Conservation (phyloP, 257 asterid genomes). For the Nicotiana tomentosiformis region DNA sequence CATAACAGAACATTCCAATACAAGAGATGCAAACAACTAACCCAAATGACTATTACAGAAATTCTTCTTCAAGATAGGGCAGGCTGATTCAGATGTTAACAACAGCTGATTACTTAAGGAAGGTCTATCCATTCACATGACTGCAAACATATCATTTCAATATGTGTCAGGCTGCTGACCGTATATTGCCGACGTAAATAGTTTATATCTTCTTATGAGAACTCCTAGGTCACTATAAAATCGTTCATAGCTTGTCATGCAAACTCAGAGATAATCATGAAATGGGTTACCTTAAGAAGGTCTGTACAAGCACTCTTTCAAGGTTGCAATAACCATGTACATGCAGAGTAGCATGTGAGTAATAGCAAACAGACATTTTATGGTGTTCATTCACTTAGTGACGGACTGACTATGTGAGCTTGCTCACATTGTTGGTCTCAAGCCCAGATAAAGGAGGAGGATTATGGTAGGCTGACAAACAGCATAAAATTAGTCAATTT, state of each 20-base stretch:
- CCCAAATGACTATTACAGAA: background rate
- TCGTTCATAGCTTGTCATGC: background rate
- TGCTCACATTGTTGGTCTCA: background rate
- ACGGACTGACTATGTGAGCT: background rate
- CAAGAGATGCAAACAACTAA: background rate
- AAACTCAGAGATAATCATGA: background rate
- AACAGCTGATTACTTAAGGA: background rate
- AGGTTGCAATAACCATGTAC: background rate
- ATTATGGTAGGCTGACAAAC: background rate
- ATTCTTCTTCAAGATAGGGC: background rate
- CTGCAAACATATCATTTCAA: background rate
- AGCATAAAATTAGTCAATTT: background rate
- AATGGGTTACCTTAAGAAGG: background rate
- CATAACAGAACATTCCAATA: background rate
- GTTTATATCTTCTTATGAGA: background rate
- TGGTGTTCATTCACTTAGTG: background rate
- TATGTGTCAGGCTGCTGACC: background rate
- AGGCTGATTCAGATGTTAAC: background rate
- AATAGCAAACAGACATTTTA: background rate
- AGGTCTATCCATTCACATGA: background rate
- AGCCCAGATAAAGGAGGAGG: background rate
- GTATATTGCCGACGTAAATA: background rate
- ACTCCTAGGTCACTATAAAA: background rate
- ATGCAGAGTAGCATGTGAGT: background rate
- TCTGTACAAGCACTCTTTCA: background rate